phyloP scores from a whole-genome alignment of 2,329 filamentous ascomycete species.

The Pseudogymnoascus sp. region DNA sequence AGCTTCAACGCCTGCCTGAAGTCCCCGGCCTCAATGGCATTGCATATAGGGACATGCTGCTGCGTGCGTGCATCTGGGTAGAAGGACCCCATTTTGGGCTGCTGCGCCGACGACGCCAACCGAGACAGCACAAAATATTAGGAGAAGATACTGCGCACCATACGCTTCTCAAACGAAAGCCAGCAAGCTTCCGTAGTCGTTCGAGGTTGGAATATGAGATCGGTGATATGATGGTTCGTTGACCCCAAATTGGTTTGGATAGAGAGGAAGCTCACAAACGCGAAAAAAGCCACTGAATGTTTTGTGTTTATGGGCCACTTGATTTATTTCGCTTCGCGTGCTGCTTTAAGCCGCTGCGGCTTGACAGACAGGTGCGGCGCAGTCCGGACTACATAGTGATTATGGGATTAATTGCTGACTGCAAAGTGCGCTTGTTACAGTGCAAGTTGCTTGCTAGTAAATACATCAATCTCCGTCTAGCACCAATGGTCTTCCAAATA shows the following conservation, averaged over 20 bases:
- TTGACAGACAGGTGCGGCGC: background rate
- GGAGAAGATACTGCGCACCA: background rate
- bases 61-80: slow-evolving; percentile 20
- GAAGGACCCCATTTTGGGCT: background rate
- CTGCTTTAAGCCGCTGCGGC: slow-evolving; percentile 3
- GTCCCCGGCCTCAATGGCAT: slow-evolving; percentile 28
- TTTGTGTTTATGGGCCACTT: background rate
- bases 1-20: slow-evolving; percentile 30
- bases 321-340: slow-evolving; percentile 5
- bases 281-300: background rate
- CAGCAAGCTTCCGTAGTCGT: background rate
- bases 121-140: slow-evolving; percentile 2
- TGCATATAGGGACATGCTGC: slow-evolving; percentile 28
- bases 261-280: background rate
- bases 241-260: background rate
- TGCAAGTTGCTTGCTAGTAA: background rate
- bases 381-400: background rate
- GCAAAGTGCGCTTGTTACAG: background rate
- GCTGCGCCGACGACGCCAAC: slow-evolving; percentile 2
- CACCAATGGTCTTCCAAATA: background rate
- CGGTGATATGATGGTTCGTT: slow-evolving; percentile 6
- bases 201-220: background rate
- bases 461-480: background rate
- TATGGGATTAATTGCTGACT: background rate
- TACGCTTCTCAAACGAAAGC: background rate